A percentile compares a stretch with the other conserved stretches of the same genome.
phyloP scores from a whole-genome alignment of 257 asterid genomes.

The Cruciata laevipes region DNA sequence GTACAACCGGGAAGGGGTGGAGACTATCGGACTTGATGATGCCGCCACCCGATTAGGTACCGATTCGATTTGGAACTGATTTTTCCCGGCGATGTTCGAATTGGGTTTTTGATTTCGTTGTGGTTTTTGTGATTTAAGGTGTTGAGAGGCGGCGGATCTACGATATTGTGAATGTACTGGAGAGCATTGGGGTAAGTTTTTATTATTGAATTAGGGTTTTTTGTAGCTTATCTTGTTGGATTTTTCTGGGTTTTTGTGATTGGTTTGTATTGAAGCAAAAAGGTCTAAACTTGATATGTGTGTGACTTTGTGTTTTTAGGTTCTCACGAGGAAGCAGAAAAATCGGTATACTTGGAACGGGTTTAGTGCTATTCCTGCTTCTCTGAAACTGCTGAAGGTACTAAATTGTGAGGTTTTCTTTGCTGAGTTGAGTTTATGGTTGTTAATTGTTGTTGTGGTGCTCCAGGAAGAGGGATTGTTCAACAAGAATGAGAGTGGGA shows the following conservation, averaged over 20 bases:
- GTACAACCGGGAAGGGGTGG: slow-evolving; percentile 73
- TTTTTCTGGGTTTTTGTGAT: neutral
- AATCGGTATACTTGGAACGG: slow-evolving; percentile 92
- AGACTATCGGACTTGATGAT: slow-evolving; percentile 83
- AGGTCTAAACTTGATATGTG: neutral
- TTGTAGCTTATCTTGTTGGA: neutral
- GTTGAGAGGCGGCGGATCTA: slow-evolving; percentile 99
- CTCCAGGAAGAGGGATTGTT: slow-evolving; percentile 61
- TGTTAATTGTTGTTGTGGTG: neutral
- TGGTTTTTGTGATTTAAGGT: slow-evolving; percentile 44
- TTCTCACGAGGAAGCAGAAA: slow-evolving; percentile 78
- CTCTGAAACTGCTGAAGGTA: slow-evolving; percentile 70
- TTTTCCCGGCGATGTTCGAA: neutral
- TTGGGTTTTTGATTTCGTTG: neutral
- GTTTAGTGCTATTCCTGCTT: slow-evolving; percentile 67
- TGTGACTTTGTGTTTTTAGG: slow-evolving; percentile 32
- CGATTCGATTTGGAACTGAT: neutral
- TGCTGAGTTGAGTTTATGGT: neutral
- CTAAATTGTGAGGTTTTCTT: neutral
- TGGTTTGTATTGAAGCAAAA: neutral
- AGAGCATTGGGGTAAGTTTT: slow-evolving; percentile 87
- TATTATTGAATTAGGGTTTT: neutral
- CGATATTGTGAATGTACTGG: slow-evolving; percentile 89
- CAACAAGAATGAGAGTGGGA: slow-evolving; percentile 47
- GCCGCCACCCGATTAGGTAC: slow-evolving; percentile 78